Evolutionary conservation across 768 basidiomycete species (phyloP), one percentile per base, ranked within the genome.

Genomic region (Termitomyces sp.): DNA sequence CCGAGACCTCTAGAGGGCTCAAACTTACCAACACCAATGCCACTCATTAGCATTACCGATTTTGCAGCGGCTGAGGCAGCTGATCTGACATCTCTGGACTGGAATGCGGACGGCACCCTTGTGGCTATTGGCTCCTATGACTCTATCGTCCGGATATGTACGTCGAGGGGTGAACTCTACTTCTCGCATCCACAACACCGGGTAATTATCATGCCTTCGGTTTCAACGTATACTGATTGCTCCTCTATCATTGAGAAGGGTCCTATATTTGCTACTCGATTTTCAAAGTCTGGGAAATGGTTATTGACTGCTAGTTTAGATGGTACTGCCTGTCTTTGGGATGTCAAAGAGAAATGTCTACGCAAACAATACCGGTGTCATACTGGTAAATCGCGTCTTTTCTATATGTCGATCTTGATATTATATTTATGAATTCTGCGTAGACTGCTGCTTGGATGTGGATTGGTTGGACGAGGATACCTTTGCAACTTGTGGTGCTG

Each of bases 51-150:
- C 22, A 66, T 91, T 40, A 76, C 82, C 50, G 81, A 85, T 65
- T 78, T 84, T 22, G 74, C 80, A 44, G 74, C 76, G 63, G 69
- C 77, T 28, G 74, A 78, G 28, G 70, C 77, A 36, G 83, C 84
- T 53, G 92, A 94, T 70, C 73, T 92, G 59, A 93, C 91, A 16
- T 86, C 86, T 44, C 67, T 94, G 50, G 84, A 90, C 67, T 94
- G 92, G 92, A 91, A 84, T 65, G 70, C 75, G 4, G 87, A 90
- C 57, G 92, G 92, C 18, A 82, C 82, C 33, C 75, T 91, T 15
- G 77, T 94, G 38, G 91, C 91, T 7, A 82, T 92, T 60, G 92
- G 90, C 12, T 92, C 88, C 20, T 91, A 89, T 63, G 92, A 94
- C 65, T 81, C 84, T 11, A 73, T 85, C 18, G 80, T 94, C 45